Base-by-base conservation (phyloP, 495 filamentous ascomycete genomes). In the Lepidopterella palustris region DNA sequence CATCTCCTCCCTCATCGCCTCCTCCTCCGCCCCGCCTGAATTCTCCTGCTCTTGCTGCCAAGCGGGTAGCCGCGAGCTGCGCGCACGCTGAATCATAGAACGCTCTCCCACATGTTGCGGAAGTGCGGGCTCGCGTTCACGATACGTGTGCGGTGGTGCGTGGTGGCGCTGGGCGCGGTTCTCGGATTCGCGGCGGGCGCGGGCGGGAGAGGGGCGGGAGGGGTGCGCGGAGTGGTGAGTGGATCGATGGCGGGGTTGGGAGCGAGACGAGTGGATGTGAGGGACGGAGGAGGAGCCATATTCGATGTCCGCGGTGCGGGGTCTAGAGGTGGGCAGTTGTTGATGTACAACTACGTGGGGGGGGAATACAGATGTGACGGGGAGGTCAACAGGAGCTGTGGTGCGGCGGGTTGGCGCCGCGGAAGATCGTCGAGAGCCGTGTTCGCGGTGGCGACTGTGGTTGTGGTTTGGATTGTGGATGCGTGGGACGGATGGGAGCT, bases 11-110 rank as follows among this genome's bases (percentile, higher is more conserved):
- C 53, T 60, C 55, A 62, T 62, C 21, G 62, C 4, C 18, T 27
- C 58, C 39, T 24, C 53, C 32, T 60, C 58, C 11, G 52, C 62
- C 11, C 59, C 62, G 2, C 53, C 62, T 1, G 58, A 61, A 27
- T 68, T 68, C 53, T 68, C 66, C 35, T 68, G 66, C 27, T 68
- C 57, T 0, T 45, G 50, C 47, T 59, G 59, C 42, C 28, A 29
- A 25, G 50, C 28, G 5, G 58, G 26, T 0, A 68, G 49, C 11
- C 58, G 42, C 24, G 51, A 48, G 45, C 28, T 47, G 28, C 27
- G 50, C 56, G 20, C 9, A 29, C 2, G 23, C 1, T 5, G 18
- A 49, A 21, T 15, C 32, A 39, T 8, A 15, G 32, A 6, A 39
- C 1, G 39, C 39, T 11, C 20, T 42, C 39, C 39, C 39, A 8